These are phyloP conservation scores for Trifolium pratense DNA, from an alignment of 306 rosid genomes.

Conservation along the genomic window DNA sequence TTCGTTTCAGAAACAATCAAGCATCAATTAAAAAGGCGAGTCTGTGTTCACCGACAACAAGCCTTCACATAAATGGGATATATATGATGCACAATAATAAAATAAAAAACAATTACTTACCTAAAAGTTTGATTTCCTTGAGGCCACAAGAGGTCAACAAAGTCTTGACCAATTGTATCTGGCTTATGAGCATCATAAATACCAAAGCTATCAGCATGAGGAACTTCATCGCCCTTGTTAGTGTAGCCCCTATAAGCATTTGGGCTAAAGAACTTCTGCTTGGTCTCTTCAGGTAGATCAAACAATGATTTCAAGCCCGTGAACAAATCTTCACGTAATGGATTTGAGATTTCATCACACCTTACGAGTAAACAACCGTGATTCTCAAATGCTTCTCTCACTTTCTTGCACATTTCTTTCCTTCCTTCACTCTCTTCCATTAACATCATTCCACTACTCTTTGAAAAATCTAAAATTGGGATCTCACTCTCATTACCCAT, in stretches of 20 bases:
- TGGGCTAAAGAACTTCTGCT: conserved; percentile 39
- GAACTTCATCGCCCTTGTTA: conserved; percentile 30
- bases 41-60: too few relatives aligned
- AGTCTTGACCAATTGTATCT: conserved; percentile 21
- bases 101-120: conserved; percentile 29
- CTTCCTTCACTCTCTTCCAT: conserved; percentile 39
- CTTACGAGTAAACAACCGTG: conserved; percentile 42
- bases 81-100: background rate
- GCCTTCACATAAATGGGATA: background rate
- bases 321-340: conserved; percentile 41
- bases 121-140: conserved; percentile 53
- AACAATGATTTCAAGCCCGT: conserved; percentile 46
- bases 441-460: background rate
- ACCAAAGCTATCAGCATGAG: conserved; percentile 55
- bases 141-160: conserved; percentile 67
- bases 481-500: conserved; percentile 31
- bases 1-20: too few relatives aligned
- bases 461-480: conserved; percentile 36
- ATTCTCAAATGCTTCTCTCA: conserved; percentile 55
- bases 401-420: conserved; percentile 49
- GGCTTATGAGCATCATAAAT: conserved; percentile 39
- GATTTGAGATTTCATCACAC: conserved; percentile 19
- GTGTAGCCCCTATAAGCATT: conserved; percentile 51
- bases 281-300: conserved; percentile 59
- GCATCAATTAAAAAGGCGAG: too few relatives aligned